Percentiles rank a stretch among this genome's conserved stretches.
Evolutionary conservation across 225 moss, liverwort and hornwort species (phyloP).

Genomic region (Ulota crispa): DNA sequence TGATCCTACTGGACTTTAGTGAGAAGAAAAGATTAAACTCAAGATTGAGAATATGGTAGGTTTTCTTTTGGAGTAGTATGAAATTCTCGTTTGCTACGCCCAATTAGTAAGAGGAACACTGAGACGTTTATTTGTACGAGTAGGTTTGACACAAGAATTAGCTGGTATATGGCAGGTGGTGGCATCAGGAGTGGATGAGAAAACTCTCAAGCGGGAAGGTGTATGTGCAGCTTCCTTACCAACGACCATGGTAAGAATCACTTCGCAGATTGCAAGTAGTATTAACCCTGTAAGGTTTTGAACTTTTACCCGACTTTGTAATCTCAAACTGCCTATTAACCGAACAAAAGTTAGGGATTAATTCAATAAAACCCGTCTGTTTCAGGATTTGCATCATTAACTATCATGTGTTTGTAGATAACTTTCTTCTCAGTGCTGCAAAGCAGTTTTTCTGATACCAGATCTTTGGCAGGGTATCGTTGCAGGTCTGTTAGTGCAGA

Average conservation of each 20-base stretch:
- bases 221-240: constrained; percentile 98
- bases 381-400: neutral
- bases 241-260: constrained; percentile 81
- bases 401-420: neutral
- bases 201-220: constrained; percentile 94
- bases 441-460: constrained; percentile 28
- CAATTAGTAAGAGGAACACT: neutral
- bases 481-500: constrained; percentile 92
- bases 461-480: constrained; percentile 75
- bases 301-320: neutral
- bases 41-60: neutral
- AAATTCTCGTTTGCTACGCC: neutral
- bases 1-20: neutral
- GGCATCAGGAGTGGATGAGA: constrained; percentile 96
- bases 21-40: neutral
- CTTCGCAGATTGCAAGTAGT: constrained; percentile 7
- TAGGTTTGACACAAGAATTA: neutral
- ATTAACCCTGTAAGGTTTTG: neutral
- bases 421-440: neutral
- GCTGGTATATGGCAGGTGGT: constrained; percentile 64
- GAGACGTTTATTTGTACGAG: neutral
- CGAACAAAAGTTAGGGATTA: neutral
- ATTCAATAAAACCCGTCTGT: neutral
- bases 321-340: neutral
- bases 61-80: neutral